phyloP scores from a whole-genome alignment of 2,329 filamentous ascomycete species.

The Spiromastix sp. region DNA sequence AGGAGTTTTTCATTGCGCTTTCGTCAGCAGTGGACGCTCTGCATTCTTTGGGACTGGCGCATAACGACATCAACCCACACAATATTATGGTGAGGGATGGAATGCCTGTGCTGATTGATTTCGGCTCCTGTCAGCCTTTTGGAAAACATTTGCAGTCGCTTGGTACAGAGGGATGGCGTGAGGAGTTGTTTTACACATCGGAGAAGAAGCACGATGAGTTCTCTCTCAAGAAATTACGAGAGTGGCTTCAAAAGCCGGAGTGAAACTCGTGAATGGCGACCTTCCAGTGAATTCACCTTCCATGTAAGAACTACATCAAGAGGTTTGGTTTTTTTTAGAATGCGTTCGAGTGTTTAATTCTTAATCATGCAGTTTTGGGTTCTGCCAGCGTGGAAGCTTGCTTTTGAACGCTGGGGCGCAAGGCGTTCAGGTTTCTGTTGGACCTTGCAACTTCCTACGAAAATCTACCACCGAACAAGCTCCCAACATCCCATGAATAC shows the following conservation, averaged over 20 bases:
- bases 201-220: not conserved
- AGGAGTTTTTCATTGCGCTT: not conserved
- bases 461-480: too few relatives aligned
- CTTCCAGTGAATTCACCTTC: too few relatives aligned
- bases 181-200: not conserved
- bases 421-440: too few relatives aligned
- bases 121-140: constrained; percentile 17
- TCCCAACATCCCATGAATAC: too few relatives aligned
- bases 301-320: too few relatives aligned
- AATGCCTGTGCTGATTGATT: constrained; percentile 19
- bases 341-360: too few relatives aligned
- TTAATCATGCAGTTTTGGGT: too few relatives aligned
- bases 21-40: constrained; percentile 16
- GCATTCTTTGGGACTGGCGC: constrained; percentile 18
- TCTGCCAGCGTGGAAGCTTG: too few relatives aligned
- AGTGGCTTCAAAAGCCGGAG: not conserved
- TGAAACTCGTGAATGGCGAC: too few relatives aligned
- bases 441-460: too few relatives aligned
- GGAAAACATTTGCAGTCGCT: not conserved
- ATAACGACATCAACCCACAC: constrained; percentile 22
- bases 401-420: too few relatives aligned
- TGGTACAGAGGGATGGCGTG: not conserved
- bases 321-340: too few relatives aligned
- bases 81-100: constrained; percentile 22
- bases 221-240: not conserved